Conservation (phyloP, 179 eudicot genomes). For the Amaranthus tricolor region DNA sequence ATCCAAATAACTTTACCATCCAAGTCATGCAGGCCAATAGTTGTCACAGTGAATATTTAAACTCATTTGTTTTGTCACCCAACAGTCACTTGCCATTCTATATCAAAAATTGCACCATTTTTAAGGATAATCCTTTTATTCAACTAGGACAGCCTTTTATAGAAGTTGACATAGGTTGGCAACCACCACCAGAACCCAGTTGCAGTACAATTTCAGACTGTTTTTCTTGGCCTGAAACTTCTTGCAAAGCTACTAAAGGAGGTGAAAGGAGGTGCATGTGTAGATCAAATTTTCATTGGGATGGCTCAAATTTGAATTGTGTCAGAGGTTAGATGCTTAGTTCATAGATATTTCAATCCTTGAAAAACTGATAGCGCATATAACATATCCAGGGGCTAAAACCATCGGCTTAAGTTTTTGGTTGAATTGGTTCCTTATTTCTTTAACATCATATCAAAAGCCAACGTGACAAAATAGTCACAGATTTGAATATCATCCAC, state of each 20-base stretch:
- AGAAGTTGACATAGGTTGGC: slow-evolving; percentile 29
- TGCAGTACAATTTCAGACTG: slow-evolving; percentile 28
- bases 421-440: too few species aligned
- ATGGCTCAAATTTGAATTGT: slow-evolving; percentile 17
- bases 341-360: background rate
- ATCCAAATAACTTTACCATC: slow-evolving; percentile 22
- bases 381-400: too few species aligned
- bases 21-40: slow-evolving; percentile 16
- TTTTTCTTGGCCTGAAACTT: slow-evolving; percentile 30
- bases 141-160: slow-evolving; percentile 10
- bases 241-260: slow-evolving; percentile 22
- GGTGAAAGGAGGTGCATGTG: slow-evolving; percentile 31
- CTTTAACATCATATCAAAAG: too few species aligned
- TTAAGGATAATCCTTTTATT: background rate
- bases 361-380: too few species aligned
- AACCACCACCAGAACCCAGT: slow-evolving; percentile 25
- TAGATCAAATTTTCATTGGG: slow-evolving; percentile 21
- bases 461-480: too few species aligned
- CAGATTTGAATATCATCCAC: too few species aligned
- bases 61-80: background rate
- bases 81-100: background rate
- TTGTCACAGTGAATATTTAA: slow-evolving; percentile 11
- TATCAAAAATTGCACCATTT: slow-evolving; percentile 9
- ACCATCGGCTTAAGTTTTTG: too few species aligned
- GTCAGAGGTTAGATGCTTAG: slow-evolving; percentile 16